Conservation (phyloP, 148 eudicot species). For the Gaultheria prostrata region DNA sequence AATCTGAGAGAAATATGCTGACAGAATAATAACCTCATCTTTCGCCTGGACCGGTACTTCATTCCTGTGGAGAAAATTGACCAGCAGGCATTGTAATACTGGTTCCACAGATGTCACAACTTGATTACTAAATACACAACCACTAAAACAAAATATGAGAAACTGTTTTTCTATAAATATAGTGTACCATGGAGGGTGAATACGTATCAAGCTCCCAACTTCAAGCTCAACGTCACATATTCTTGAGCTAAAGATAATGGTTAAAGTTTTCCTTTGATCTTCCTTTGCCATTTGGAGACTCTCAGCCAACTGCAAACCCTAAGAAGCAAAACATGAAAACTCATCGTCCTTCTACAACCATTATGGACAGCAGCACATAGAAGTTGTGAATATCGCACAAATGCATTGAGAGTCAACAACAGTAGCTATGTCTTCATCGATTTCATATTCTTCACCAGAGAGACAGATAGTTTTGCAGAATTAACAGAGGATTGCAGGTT, state of each 20-base stretch:
- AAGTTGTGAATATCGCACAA: background rate
- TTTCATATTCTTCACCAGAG: conserved; percentile 1
- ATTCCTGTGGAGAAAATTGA: conserved; percentile 50
- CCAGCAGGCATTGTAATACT: background rate
- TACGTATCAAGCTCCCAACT: conserved; percentile 52
- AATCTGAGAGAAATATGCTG: conserved; percentile 58
- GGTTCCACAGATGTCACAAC: conserved; percentile 1
- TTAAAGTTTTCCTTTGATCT: conserved; percentile 37
- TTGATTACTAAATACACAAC: background rate
- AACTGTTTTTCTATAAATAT: background rate
- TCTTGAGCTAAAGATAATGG: conserved; percentile 66
- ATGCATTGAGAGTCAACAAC: background rate
- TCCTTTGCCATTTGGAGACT: conserved; percentile 25
- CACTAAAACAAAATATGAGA: background rate
- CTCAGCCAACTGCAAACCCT: conserved; percentile 42
- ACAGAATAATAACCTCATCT: conserved; percentile 47
- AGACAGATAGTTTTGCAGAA: background rate
- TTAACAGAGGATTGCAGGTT: conserved; percentile 1
- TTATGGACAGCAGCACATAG: background rate
- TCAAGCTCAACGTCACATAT: conserved; percentile 77
- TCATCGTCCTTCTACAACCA: background rate
- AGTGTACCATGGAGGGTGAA: conserved; percentile 79
- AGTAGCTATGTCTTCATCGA: background rate
- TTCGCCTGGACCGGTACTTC: conserved; percentile 45
- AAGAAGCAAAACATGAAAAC: conserved; percentile 21